Conservation (phyloP, 495 filamentous ascomycete species). For the Hypoxylon fuscum region DNA sequence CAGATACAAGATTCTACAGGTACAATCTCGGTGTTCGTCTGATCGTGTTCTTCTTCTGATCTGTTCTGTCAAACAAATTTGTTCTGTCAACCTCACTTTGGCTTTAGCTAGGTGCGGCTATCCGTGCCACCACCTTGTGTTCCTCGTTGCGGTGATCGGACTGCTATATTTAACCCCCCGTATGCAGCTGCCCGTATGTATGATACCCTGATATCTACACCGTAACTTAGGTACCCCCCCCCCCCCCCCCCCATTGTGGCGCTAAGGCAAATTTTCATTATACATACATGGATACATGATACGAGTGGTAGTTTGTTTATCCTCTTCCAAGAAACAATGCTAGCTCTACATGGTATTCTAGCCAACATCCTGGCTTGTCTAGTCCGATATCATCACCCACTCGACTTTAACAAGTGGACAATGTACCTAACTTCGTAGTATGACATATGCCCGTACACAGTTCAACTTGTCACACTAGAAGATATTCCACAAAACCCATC, state of each 20-base stretch:
- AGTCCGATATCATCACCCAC: not conserved
- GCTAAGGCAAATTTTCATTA: no score
- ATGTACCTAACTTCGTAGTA: conserved; percentile 9
- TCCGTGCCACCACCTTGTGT: not conserved
- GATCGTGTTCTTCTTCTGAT: conserved; percentile 16
- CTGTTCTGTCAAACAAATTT: conserved; percentile 4
- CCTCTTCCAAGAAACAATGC: conserved; percentile 3
- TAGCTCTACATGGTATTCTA: not conserved
- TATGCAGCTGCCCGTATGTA: no score
- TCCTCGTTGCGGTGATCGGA: not conserved
- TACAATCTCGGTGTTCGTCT: conserved; percentile 20
- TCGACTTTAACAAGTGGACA: conserved; percentile 1
- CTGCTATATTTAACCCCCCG: not conserved
- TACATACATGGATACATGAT: no score
- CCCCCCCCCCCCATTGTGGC: no score
- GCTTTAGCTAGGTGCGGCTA: not conserved
- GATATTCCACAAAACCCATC: not conserved
- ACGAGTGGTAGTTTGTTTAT: conserved; percentile 1
- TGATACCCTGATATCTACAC: no score
- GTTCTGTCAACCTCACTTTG: conserved; percentile 4
- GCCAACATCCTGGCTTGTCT: not conserved
- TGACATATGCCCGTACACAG: not conserved
- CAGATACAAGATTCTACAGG: not conserved
- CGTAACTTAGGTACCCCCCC: no score
- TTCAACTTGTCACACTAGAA: conserved; percentile 2